These are phyloP conservation scores for Phytophthora tubulina DNA, from an alignment of 352 stramenopile species.

Conservation along the genomic window DNA sequence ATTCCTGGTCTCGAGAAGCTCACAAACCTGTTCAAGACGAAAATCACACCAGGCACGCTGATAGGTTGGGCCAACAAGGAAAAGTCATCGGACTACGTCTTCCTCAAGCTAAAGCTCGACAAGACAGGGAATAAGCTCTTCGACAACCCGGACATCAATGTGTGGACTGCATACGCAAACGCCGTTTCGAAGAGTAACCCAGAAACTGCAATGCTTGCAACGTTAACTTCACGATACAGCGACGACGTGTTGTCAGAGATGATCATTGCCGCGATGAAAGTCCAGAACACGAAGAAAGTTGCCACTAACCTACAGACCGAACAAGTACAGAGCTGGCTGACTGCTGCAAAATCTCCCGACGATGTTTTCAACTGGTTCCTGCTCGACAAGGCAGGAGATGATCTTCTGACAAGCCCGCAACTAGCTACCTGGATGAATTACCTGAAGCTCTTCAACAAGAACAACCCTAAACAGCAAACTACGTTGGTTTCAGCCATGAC, in stretches of 20 bases:
- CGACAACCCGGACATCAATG: background rate
- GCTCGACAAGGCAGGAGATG: background rate
- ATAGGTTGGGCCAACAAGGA: background rate
- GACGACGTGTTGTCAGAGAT: constrained; percentile 5
- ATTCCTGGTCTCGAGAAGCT: too few species aligned
- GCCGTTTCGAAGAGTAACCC: background rate
- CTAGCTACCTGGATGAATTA: background rate
- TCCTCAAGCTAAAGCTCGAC: background rate
- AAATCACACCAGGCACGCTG: too few species aligned
- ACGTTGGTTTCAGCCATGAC: background rate
- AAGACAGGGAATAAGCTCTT: background rate
- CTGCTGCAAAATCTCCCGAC: background rate
- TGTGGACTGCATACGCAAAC: background rate
- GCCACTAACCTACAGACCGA: background rate
- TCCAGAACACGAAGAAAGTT: background rate
- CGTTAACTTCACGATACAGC: background rate
- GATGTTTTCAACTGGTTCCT: constrained; percentile 5
- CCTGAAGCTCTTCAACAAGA: background rate
- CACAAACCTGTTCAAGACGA: too few species aligned
- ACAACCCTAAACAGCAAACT: background rate
- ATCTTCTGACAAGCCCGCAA: constrained; percentile 5
- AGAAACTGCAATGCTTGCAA: background rate
- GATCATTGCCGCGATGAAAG: constrained; percentile 1
- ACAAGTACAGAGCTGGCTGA: background rate
- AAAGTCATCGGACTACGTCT: background rate